Percentiles rank a stretch among this genome's conserved stretches.
Evolutionary conservation across 345 rosid genomes (phyloP).

Genomic region (Arabidopsis thaliana): DNA sequence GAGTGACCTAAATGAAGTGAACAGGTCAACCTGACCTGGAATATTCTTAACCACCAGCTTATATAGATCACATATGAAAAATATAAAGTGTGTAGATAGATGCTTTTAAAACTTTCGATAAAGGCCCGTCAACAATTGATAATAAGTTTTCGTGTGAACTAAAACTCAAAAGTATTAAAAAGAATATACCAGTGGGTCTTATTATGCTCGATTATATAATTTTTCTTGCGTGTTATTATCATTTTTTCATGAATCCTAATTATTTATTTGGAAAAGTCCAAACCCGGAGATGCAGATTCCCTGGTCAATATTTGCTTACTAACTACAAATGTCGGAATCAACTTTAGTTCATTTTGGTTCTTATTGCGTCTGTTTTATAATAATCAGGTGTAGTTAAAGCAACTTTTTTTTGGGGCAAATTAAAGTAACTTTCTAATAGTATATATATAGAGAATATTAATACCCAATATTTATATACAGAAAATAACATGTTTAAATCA

Average conservation of each 20-base stretch:
- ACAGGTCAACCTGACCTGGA: too few relatives aligned
- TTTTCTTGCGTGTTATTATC: neutral
- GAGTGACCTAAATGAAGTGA: too few relatives aligned
- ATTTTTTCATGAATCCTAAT: neutral
- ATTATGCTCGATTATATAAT: neutral
- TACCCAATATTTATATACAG: neutral
- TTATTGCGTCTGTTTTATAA: neutral
- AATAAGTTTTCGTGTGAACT: slow-evolving; percentile 16
- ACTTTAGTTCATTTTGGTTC: neutral
- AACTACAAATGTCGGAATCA: slow-evolving; percentile 19
- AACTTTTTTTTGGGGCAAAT: neutral
- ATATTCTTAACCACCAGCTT: too few relatives aligned
- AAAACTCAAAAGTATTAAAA: neutral
- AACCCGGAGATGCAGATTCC: slow-evolving; percentile 31
- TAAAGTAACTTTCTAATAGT: neutral
- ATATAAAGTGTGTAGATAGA: neutral
- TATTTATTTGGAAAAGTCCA: neutral
- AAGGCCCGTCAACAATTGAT: neutral
- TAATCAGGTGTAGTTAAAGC: neutral
- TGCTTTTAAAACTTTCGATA: neutral
- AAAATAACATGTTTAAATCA: neutral
- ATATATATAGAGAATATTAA: neutral
- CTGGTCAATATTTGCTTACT: slow-evolving; percentile 35
- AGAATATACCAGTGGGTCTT: slow-evolving; percentile 13
- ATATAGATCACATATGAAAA: too few relatives aligned